Evolutionary conservation across 202 grass and related monocot species (phyloP).

Genomic region (Zizania palustris): DNA sequence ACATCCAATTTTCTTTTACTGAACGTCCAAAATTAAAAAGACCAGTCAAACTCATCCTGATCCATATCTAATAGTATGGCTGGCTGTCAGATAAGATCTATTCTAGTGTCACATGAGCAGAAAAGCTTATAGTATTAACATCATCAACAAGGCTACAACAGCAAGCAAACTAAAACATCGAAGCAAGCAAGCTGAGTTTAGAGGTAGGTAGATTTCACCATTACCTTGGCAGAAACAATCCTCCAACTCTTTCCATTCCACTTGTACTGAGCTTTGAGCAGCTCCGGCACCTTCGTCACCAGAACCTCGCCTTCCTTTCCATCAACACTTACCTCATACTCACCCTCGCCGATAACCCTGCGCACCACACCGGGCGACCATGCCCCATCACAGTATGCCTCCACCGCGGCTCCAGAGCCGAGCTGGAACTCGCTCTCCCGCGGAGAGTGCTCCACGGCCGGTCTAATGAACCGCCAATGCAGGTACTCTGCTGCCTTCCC

Average conservation of each 20-base stretch:
- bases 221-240: conserved; percentile 48
- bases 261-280: conserved; percentile 53
- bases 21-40: neutral
- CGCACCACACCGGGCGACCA: conserved; percentile 61
- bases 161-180: neutral
- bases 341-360: neutral
- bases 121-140: neutral
- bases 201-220: neutral
- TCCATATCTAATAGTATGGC: neutral
- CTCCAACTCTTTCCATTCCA: conserved; percentile 56
- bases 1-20: conserved; percentile 7
- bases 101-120: neutral
- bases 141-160: neutral
- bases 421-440: conserved; percentile 31
- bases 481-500: conserved; percentile 45
- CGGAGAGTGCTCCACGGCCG: conserved; percentile 54
- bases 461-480: conserved; percentile 51
- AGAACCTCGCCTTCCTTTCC: conserved; percentile 13
- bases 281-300: conserved; percentile 15
- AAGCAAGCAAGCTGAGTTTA: neutral
- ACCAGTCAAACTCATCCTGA: neutral
- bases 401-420: conserved; percentile 34
- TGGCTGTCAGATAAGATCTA: no score
- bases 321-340: conserved; percentile 24
- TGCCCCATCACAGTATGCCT: conserved; percentile 55